Base-by-base conservation (phyloP, 805 yeast genomes). In the Helenozyma rhizophorensis region DNA sequence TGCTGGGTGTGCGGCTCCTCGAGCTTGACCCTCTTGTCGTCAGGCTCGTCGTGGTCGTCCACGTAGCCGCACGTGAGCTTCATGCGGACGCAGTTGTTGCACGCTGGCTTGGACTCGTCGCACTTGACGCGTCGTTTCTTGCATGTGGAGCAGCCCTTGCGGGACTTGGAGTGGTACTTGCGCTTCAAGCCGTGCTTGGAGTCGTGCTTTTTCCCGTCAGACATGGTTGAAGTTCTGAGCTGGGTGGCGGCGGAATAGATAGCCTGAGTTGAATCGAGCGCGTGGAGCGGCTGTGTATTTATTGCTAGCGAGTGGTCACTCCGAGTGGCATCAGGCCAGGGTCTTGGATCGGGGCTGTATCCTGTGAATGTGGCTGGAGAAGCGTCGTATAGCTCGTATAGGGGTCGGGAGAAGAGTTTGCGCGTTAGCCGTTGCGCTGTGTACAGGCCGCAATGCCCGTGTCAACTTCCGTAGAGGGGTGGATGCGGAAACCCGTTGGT, bases 81-180 rank as follows among this genome's bases (percentile, higher is more conserved):
- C 78, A 89, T 75, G 40, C 87, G 80, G 30, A 67, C 60, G 59
- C 97, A 89, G 59, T 87, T 87, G 14, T 65, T 64, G 56, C 97
- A 89, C 6, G 65, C 54, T 1, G 97, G 97, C 39, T 78, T 82
- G 1, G 65, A 64, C 56, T 90, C 97, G 54, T 89, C 97, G 66
- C 97, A 89, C 54, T 89, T 89, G 25, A 90, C 96, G 32, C 97
- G 68, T 48, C 97, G 73, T 43, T 76, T 73, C 53, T 89, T 89
- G 60, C 97, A 89, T 2, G 94, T 84, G 24, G 79, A 74, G 60
- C 97, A 89, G 0, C 97, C 97, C 36, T 77, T 75, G 36, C 95
- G 74, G 22, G 95, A 83, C 58, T 90, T 90, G 39, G 80, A 83
- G 54, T 90, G 97, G 50, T 82, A 90, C 50, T 85, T 83, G 27